Evolutionary conservation across 108 stramenopile genomes (phyloP).

Genomic region (Seminavis robusta): DNA sequence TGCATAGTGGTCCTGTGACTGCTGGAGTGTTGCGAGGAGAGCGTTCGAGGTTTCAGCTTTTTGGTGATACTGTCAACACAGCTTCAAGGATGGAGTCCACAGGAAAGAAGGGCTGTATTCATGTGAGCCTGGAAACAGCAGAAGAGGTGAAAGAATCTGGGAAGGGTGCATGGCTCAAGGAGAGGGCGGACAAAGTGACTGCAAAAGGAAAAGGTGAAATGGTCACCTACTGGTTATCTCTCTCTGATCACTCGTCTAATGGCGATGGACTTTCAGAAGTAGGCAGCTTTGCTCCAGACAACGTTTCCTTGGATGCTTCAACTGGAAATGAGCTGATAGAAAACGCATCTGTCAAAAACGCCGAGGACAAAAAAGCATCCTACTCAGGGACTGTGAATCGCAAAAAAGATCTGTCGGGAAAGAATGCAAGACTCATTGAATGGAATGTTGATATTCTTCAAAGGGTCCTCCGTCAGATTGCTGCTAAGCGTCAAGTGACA

Average conservation of each 20-base stretch:
- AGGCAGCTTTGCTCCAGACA: too few relatives aligned
- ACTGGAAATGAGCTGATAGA: neutral
- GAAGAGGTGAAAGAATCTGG: conserved; percentile 32
- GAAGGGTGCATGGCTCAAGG: conserved; percentile 34
- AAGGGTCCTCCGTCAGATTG: too few relatives aligned
- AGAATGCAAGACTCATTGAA: too few relatives aligned
- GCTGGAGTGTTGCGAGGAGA: conserved; percentile 41
- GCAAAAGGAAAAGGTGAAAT: conserved; percentile 58
- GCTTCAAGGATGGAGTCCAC: conserved; percentile 50
- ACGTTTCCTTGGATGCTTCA: neutral
- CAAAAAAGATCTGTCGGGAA: too few relatives aligned
- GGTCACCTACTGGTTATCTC: conserved; percentile 38
- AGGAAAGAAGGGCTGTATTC: conserved; percentile 28
- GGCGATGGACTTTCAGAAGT: too few relatives aligned
- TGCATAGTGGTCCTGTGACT: conserved; percentile 46
- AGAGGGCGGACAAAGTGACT: conserved; percentile 28
- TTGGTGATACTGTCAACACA: conserved; percentile 45
- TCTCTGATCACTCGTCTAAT: neutral
- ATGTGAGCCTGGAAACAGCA: conserved; percentile 39
- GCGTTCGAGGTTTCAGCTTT: conserved; percentile 29
- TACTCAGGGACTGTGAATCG: too few relatives aligned
- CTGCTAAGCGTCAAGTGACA: too few relatives aligned
- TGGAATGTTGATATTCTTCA: too few relatives aligned
- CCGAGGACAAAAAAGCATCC: too few relatives aligned
- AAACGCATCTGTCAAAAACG: neutral